Percentiles rank a stretch among this genome's conserved stretches.
These are phyloP conservation scores for Ensete glaucum DNA, from an alignment of 176 grass and related monocot species.

Conservation along the genomic window DNA sequence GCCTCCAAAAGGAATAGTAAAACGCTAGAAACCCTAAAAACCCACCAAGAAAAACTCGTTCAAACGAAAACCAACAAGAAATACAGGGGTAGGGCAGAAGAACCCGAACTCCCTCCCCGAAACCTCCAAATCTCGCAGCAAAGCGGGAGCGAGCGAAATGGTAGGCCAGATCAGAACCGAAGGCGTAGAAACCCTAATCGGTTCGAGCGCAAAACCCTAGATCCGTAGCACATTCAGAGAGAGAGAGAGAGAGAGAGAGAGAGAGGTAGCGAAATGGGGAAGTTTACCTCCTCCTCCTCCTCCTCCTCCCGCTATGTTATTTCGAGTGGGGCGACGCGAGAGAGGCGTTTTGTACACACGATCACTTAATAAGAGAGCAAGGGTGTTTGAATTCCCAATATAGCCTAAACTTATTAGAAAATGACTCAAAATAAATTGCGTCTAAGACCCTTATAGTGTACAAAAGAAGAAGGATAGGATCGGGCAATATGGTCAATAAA, in stretches of 20 bases:
- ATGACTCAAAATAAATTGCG: too few relatives aligned
- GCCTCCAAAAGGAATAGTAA: neutral
- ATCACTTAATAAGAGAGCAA: too few relatives aligned
- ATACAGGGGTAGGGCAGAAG: neutral
- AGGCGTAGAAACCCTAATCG: neutral
- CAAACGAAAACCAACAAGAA: neutral
- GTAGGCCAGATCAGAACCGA: neutral
- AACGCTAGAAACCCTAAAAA: neutral
- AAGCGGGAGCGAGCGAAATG: too few relatives aligned
- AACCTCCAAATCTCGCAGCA: neutral
- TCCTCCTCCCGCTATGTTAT: too few relatives aligned
- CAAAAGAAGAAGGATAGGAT: too few relatives aligned
- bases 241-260: neutral
- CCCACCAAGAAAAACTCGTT: neutral
- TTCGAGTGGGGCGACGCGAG: too few relatives aligned
- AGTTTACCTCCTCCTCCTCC: neutral
- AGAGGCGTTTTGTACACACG: too few relatives aligned
- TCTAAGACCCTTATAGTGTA: too few relatives aligned
- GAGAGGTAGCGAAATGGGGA: neutral
- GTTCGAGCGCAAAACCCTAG: neutral
- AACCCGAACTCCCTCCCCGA: neutral
- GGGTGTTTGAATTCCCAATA: too few relatives aligned
- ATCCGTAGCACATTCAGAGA: neutral
- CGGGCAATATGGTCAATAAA: too few relatives aligned
- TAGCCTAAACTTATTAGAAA: too few relatives aligned